Evolutionary conservation across 495 filamentous ascomycete genomes (phyloP), one percentile per base, ranked within the genome.

Genomic region (Hypoxylon fuscum): DNA sequence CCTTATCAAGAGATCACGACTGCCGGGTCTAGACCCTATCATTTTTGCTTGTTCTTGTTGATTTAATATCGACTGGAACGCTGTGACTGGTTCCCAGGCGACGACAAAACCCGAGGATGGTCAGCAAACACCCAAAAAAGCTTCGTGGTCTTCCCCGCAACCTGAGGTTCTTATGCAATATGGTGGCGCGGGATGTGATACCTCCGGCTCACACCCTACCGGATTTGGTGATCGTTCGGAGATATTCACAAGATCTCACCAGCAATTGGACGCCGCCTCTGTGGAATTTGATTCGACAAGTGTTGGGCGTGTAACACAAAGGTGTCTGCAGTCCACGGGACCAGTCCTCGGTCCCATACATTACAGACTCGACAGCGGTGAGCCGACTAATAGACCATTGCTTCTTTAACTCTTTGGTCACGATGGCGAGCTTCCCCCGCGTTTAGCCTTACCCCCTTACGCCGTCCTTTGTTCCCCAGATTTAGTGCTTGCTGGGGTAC

Each of bases 401-500:
- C 34, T 29, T 37, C 56, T 61, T 51, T 56, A 27, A 32, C 4
- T n/a, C 49, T 41, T 34, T 48, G 52, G 62, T 66, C 62, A 66
- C 56, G 57, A 66, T 59, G 49, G 55, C 40, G 50, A 55, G 31
- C 12, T 8, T 59, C 52, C 62, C 55, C 61, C 61, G 55, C 61
- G 61, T 59, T 64, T 29, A 49, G 53, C 22, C 31, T 50, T 17
- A 37, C 20, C 55, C 49, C 55, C 55, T 56, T 57, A 55, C 50
- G 35, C 43, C 15, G 37, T 20, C 37, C 35, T 49, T 59, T 49
- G 43, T 55, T 59, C 61, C 35, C 48, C 48, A 58, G 47, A 64
- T 11, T 14, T 41, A 46, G 32, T 27, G 55, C 25, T 42, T 47
- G 48, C 60, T 53, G 58, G 60, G 48, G 46, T 58, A 11, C 11